Evolutionary conservation across 805 yeast genomes (phyloP).

Genomic region (Myxozyma kluyveri): DNA sequence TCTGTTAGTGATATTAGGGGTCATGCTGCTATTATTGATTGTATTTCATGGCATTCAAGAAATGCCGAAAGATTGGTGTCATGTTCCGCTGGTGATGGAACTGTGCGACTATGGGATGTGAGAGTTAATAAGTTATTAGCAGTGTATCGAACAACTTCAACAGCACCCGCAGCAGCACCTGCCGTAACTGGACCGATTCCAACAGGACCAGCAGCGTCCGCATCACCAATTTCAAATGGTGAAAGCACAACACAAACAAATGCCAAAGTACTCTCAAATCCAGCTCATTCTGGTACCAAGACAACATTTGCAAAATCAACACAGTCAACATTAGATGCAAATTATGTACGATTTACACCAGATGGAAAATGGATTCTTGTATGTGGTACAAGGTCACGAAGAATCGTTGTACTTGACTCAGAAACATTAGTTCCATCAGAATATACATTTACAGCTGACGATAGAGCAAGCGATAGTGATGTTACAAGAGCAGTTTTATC

Average conservation of each 20-base stretch:
- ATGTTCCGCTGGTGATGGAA: conserved; percentile 47
- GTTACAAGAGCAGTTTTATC: conserved; percentile 41
- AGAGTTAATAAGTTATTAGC: conserved; percentile 34
- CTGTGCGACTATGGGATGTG: conserved; percentile 49
- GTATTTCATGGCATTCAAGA: conserved; percentile 51
- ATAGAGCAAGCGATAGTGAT: conserved; percentile 32
- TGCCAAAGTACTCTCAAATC: conserved; percentile 33
- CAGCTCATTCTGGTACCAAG: not conserved
- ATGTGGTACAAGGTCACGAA: not conserved
- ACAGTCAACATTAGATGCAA: not conserved
- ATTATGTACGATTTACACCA: conserved; percentile 10
- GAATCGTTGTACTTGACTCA: not conserved
- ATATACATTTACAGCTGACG: not conserved
- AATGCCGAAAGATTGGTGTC: conserved; percentile 48
- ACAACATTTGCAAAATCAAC: not conserved
- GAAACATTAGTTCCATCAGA: not conserved
- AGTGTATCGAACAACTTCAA: not conserved
- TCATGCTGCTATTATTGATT: conserved; percentile 44
- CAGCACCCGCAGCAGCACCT: not conserved
- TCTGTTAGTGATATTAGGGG: conserved; percentile 37
- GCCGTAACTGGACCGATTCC: not conserved
- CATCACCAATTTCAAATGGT: not conserved
- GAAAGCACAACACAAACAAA: not conserved
- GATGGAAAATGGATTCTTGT: conserved; percentile 14
- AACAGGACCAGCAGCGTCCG: not conserved